Evolutionary conservation across 2,329 filamentous ascomycete genomes (phyloP).

Genomic region (Dryadomyces quercivorus): DNA sequence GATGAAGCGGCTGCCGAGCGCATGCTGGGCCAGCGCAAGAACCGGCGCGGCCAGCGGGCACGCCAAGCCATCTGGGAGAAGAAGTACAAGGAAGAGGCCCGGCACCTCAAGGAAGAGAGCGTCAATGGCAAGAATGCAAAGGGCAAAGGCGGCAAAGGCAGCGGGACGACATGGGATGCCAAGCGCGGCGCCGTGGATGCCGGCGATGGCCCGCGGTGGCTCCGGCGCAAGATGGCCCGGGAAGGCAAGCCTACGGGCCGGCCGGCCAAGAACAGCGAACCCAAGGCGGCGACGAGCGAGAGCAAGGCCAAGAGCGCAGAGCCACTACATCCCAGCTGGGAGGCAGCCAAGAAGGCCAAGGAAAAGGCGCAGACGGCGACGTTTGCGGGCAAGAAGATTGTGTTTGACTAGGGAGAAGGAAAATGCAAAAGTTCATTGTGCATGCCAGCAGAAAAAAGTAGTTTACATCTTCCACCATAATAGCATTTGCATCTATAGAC

Average conservation of each 20-base stretch:
- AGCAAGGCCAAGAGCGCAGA: conserved; percentile 7
- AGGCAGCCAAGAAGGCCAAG: conserved; percentile 49
- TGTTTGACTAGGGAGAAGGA: conserved; percentile 29
- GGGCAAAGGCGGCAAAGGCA: conserved; percentile 20
- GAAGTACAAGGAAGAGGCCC: conserved; percentile 62
- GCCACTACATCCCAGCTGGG: conserved; percentile 52
- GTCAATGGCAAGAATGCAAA: conserved; percentile 19
- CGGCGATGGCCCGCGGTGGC: conserved; percentile 32
- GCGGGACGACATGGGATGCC: conserved; percentile 40
- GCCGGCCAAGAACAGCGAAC: neutral
- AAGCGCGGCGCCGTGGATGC: conserved; percentile 40
- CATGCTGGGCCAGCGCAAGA: conserved; percentile 49
- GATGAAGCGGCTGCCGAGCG: conserved; percentile 43
- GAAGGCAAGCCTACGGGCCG: neutral
- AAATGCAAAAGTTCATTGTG: too few species aligned
- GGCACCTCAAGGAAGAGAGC: conserved; percentile 39
- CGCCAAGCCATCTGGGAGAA: conserved; percentile 70
- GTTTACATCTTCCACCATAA: too few species aligned
- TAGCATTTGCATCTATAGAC: too few species aligned
- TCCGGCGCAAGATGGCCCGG: conserved; percentile 13
- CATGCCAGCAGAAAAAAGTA: neutral
- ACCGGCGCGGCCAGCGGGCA: conserved; percentile 60
- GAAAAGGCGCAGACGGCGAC: conserved; percentile 37
- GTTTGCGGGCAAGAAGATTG: conserved; percentile 46
- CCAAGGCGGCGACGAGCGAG: neutral